These are phyloP conservation scores for Chlorella sp. DNA, from an alignment of 139 green algal species.

Conservation along the genomic window DNA sequence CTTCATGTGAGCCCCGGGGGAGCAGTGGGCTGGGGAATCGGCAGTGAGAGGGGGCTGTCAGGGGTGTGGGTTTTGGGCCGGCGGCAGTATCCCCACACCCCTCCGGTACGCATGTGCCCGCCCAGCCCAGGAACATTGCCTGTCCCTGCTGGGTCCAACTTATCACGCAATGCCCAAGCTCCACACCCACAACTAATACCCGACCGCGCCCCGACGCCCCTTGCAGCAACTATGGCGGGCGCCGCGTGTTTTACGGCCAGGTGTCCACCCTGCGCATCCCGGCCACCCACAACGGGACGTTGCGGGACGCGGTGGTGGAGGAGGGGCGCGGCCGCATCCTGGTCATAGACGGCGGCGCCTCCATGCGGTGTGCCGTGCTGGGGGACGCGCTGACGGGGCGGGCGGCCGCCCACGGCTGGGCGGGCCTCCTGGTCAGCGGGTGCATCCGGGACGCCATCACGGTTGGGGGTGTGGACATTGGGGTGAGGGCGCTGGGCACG, in stretches of 20 bases:
- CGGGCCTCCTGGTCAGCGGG: not conserved
- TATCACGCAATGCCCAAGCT: too few relatives aligned
- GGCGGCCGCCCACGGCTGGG: not conserved
- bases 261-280: not conserved
- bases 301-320: conserved; percentile 1
- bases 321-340: conserved; percentile 7
- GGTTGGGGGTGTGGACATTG: not conserved
- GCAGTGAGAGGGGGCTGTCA: too few relatives aligned
- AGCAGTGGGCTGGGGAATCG: too few relatives aligned
- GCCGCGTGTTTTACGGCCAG: not conserved
- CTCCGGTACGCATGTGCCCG: too few relatives aligned
- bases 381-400: not conserved
- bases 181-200: too few relatives aligned
- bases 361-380: not conserved
- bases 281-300: not conserved
- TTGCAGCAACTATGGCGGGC: not conserved
- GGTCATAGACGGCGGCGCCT: not conserved
- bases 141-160: too few relatives aligned
- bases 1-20: not conserved
- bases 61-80: too few relatives aligned
- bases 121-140: too few relatives aligned
- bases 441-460: conserved; percentile 5
- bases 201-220: not conserved
- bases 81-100: too few relatives aligned
- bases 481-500: not conserved